Evolutionary conservation across 805 yeast species (phyloP).

Genomic region (Cyberlindnera amylophila): DNA sequence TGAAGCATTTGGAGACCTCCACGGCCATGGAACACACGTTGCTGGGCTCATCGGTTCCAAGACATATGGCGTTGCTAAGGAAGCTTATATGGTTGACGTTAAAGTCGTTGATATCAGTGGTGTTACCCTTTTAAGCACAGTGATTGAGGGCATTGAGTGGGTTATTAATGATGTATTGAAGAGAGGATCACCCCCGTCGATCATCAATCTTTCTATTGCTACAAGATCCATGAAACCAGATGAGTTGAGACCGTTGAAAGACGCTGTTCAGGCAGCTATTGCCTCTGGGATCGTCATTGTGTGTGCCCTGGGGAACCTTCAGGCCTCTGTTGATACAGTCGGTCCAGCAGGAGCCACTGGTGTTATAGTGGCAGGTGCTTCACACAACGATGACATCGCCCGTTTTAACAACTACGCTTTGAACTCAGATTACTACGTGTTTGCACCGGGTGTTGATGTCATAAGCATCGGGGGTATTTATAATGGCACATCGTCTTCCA

Average conservation of each 20-base stretch:
- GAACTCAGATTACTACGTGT: slow-evolving; percentile 49
- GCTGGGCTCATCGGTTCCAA: slow-evolving; percentile 83
- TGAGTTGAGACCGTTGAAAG: slow-evolving; percentile 57
- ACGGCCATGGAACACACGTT: slow-evolving; percentile 87
- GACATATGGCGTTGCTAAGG: slow-evolving; percentile 79
- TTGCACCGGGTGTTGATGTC: slow-evolving; percentile 76
- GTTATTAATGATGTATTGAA: slow-evolving; percentile 51
- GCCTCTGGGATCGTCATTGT: slow-evolving; percentile 66
- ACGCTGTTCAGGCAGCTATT: slow-evolving; percentile 72
- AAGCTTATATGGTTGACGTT: slow-evolving; percentile 56
- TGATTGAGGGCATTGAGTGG: slow-evolving; percentile 61
- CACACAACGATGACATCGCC: slow-evolving; percentile 70
- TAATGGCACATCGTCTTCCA: slow-evolving; percentile 82
- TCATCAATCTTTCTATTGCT: slow-evolving; percentile 78
- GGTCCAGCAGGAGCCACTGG: slow-evolving; percentile 77
- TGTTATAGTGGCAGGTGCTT: slow-evolving; percentile 82
- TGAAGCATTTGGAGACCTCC: slow-evolving; percentile 60
- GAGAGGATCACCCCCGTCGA: slow-evolving; percentile 39
- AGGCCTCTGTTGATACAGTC: slow-evolving; percentile 64
- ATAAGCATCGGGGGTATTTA: slow-evolving; percentile 43
- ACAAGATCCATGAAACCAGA: slow-evolving; percentile 60
- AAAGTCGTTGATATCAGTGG: slow-evolving; percentile 67
- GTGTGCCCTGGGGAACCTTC: slow-evolving; percentile 84
- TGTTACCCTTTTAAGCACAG: slow-evolving; percentile 57
- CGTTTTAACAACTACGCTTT: slow-evolving; percentile 78